Conservation (phyloP, 805 yeast species). For the Sungouiozyma intestinalis region DNA sequence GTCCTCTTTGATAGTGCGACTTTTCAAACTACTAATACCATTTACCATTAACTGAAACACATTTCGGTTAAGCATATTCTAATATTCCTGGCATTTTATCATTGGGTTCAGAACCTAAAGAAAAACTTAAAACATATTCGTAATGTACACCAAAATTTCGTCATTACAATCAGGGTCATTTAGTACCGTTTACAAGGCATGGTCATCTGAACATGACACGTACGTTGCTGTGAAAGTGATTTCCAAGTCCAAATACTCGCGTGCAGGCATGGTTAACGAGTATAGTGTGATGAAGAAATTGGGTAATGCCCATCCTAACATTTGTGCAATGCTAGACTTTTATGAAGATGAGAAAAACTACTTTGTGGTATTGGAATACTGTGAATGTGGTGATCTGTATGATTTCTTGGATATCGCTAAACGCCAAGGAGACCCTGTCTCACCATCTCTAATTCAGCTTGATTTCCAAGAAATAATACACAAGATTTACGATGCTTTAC, state of each 20-base stretch:
- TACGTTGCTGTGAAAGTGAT: conserved; percentile 25
- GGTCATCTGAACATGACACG: conserved; percentile 11
- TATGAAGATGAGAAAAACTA: conserved; percentile 45
- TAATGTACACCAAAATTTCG: conserved; percentile 13
- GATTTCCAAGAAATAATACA: conserved; percentile 32
- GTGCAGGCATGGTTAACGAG: conserved; percentile 15
- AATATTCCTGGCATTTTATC: background rate
- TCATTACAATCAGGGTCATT: conserved; percentile 26
- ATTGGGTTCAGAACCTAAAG: background rate
- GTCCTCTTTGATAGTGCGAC: background rate
- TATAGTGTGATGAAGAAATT: conserved; percentile 30
- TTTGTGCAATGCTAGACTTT: conserved; percentile 48
- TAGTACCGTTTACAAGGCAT: conserved; percentile 26
- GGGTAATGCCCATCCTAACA: conserved; percentile 37
- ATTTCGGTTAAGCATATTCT: too few species aligned
- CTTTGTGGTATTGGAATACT: conserved; percentile 55
- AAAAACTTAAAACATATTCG: background rate
- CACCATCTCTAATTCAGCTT: conserved; percentile 10
- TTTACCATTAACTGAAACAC: too few species aligned
- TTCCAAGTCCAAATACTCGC: conserved; percentile 12
- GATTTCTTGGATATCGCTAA: conserved; percentile 33
- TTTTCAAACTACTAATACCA: too few species aligned
- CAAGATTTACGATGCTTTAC: conserved; percentile 44
- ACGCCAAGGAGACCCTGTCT: conserved; percentile 8
- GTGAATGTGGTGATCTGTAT: conserved; percentile 56